Base-by-base conservation (phyloP, 805 yeast species). In the Kodamaea fukazawae region DNA sequence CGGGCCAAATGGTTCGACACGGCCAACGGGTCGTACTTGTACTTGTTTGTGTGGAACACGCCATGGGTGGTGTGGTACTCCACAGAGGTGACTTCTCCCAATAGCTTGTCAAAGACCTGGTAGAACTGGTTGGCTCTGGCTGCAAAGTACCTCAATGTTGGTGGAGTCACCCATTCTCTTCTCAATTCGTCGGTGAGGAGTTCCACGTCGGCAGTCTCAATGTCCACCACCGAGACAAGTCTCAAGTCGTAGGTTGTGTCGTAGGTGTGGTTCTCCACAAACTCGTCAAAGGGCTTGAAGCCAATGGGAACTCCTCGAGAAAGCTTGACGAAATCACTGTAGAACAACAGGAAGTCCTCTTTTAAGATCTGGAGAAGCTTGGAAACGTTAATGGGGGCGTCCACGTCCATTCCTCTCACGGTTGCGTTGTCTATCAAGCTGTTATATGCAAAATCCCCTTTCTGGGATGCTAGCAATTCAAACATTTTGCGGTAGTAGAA, bases 131-230 rank as follows among this genome's bases (percentile, higher is more conserved):
- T 65, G 7, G 74, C 51, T 40, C 87, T 62, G 1, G 75, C 73
- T 0, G 84, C 75, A 42, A 84, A 66, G 46, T 75, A 75, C 37
- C 78, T 57, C 14, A 79, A 54, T 0, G 89, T 81, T 13, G 79
- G 67, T 1, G 85, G 78, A 2, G 38, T 61, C 34, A 58, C 51
- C 89, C 89, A 83, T 2, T 51, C 41, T 8, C 33, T 47, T 14
- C 71, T 54, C 14, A 74, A 60, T 2, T 58, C 57, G 2, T 41
- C 31, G 25, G 61, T 46, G 27, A 34, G 15, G 6, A 39, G 26
- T 28, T 39, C 34, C 5, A 11, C 7, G 12, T 27, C 29, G 14
- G 5, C 6, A 27, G 5, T 27, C 6, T 27, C 14, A 5, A n/a
- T 6, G 7, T 27, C 7, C 12, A 27, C 4, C 7, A 6, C 29